A percentile compares a stretch with the other conserved stretches of the same genome.
Conservation (phyloP, 768 basidiomycete species). For the Phlegmacium glaucopus region DNA sequence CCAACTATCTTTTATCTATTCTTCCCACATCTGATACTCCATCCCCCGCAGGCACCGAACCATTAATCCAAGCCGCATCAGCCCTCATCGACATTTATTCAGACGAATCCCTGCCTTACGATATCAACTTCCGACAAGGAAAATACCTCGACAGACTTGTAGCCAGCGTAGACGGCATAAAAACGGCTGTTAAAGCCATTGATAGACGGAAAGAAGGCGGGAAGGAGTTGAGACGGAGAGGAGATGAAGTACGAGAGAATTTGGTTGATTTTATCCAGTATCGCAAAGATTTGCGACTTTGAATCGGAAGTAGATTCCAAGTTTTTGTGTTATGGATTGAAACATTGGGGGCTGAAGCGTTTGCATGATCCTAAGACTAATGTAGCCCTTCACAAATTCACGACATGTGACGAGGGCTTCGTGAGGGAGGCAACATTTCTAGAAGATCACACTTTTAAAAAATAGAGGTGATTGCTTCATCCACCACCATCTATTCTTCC, state of each 20-base stretch:
- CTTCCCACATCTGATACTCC: slow-evolving; percentile 42
- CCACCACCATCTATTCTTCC: neutral
- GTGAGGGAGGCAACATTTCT: neutral
- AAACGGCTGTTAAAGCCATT: slow-evolving; percentile 58
- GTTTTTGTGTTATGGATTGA: too few species aligned
- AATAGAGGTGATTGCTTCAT: too few species aligned
- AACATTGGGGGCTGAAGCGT: neutral
- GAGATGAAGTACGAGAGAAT: slow-evolving; percentile 77
- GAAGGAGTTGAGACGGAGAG: slow-evolving; percentile 59
- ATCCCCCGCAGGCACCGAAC: slow-evolving; percentile 54
- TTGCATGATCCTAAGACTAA: neutral
- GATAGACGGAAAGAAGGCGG: slow-evolving; percentile 67
- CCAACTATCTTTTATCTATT: slow-evolving; percentile 63
- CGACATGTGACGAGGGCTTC: slow-evolving; percentile 1
- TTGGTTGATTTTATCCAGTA: slow-evolving; percentile 75
- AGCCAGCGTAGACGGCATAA: slow-evolving; percentile 59
- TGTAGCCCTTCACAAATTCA: too few species aligned
- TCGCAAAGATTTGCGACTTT: slow-evolving; percentile 49
- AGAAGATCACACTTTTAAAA: too few species aligned
- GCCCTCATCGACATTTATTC: slow-evolving; percentile 92
- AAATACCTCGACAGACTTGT: slow-evolving; percentile 52
- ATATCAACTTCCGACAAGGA: slow-evolving; percentile 73
- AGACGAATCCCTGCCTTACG: slow-evolving; percentile 78
- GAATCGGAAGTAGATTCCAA: slow-evolving; percentile 1
- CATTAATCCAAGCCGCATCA: slow-evolving; percentile 73